phyloP scores from a whole-genome alignment of 768 basidiomycete species.

The Macrolepiota albuminosa region DNA sequence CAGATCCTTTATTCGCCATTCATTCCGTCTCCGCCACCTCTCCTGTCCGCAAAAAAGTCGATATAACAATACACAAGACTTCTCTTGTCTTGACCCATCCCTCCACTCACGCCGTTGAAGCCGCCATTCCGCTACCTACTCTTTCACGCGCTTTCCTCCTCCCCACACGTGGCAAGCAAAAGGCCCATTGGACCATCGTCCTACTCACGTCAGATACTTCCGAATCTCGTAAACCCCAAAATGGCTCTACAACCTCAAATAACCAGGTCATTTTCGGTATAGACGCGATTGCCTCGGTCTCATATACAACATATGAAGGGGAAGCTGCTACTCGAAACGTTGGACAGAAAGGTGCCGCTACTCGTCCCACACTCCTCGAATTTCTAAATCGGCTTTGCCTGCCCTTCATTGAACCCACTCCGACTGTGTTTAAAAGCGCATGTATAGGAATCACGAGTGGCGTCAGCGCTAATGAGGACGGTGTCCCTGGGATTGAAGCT shows the following conservation, averaged over 20 bases:
- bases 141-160: conserved; percentile 64
- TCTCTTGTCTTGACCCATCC: conserved; percentile 52
- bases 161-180: conserved; percentile 69
- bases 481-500: conserved; percentile 62
- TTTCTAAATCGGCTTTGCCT: conserved; percentile 48
- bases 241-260: conserved; percentile 26
- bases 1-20: conserved; percentile 50
- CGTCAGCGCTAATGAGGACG: conserved; percentile 31
- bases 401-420: conserved; percentile 43
- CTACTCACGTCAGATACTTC: conserved; percentile 54
- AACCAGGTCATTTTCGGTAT: conserved; percentile 68
- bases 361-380: conserved; percentile 41
- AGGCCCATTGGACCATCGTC: conserved; percentile 69
- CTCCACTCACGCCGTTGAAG: conserved; percentile 42
- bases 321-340: conserved; percentile 22
- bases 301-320: conserved; percentile 32
- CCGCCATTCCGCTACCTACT: conserved; percentile 41
- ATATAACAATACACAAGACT: conserved; percentile 51
- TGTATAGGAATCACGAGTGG: conserved; percentile 30
- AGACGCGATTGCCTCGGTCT: conserved; percentile 51
- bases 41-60: conserved; percentile 72
- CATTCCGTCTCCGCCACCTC: conserved; percentile 66
- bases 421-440: conserved; percentile 52
- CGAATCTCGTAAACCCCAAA: conserved; percentile 34
- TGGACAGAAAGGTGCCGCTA: conserved; percentile 48